phyloP scores from a whole-genome alignment of 2,329 filamentous ascomycete species.

The Graphilbum ipis-grandicollis region DNA sequence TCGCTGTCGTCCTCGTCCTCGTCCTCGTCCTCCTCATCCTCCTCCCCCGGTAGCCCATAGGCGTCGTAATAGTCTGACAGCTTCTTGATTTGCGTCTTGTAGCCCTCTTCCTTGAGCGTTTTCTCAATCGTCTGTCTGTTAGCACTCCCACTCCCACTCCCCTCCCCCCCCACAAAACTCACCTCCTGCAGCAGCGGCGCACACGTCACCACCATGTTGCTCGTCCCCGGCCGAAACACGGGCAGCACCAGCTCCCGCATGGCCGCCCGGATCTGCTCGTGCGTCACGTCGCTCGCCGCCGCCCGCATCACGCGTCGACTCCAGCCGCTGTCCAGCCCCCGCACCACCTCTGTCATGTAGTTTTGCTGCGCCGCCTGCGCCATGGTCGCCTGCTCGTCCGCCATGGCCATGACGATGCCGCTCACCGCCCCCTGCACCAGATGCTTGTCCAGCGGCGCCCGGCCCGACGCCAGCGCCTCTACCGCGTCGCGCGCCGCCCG shows the following conservation, averaged over 20 bases:
- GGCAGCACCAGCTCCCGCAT: slow-evolving; percentile 62
- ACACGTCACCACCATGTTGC: slow-evolving; percentile 80
- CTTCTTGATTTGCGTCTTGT: slow-evolving; percentile 56
- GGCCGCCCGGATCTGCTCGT: slow-evolving; percentile 58
- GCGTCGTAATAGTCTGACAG: slow-evolving; percentile 75
- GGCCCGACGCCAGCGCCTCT: slow-evolving; percentile 54
- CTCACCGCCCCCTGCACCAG: slow-evolving; percentile 83
- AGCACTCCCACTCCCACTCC: too few relatives aligned
- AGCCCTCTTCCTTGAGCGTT: slow-evolving; percentile 58
- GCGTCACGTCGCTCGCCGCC: slow-evolving; percentile 60
- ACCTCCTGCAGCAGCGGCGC: slow-evolving; percentile 74
- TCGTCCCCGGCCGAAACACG: slow-evolving; percentile 61
- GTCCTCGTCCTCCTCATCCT: slow-evolving; percentile 42
- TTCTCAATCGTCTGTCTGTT: slow-evolving; percentile 49
- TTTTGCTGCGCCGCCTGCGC: slow-evolving; percentile 64
- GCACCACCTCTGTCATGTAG: slow-evolving; percentile 67
- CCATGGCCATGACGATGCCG: slow-evolving; percentile 70
- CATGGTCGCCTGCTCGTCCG: slow-evolving; percentile 79
- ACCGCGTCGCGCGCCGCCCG: slow-evolving; percentile 59
- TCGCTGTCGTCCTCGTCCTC: slow-evolving; percentile 45
- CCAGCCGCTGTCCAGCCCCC: slow-evolving; percentile 60
- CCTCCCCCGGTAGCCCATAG: slow-evolving; percentile 58
- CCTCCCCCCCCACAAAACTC: too few relatives aligned
- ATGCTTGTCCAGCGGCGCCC: slow-evolving; percentile 55
- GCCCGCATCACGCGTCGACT: slow-evolving; percentile 62